Evolutionary conservation across 2,329 filamentous ascomycete genomes (phyloP), one percentile per base, ranked within the genome.

Genomic region (Calonectria pauciramosa): DNA sequence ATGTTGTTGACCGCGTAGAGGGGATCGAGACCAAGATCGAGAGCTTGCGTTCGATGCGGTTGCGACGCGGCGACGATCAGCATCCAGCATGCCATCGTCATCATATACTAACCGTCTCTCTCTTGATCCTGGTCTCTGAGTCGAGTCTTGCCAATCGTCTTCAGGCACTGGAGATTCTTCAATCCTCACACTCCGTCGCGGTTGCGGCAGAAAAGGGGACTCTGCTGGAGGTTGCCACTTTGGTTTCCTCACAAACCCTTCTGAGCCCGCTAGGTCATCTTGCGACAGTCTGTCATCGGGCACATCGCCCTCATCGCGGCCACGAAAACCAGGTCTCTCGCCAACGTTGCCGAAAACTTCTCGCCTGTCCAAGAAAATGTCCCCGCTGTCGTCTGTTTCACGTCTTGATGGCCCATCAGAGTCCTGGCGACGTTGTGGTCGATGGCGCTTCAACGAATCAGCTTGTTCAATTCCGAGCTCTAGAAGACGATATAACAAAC

Each of bases 351-450:
- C 44, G 5, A n/a, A 54, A 54, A 5, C 51, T 18, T 16, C 3
- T 28, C 13, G 11, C 18, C n/a, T 28, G 13, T 32, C 2, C 9
- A 30, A 1, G 1, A 56, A 44, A 20, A 59, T 14, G 14, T 68
- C 72, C 20, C 36, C 56, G 32, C 75, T 64, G 14, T 74, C 77
- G 54, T 68, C 41, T 3, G 78, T 79, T 34, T 70, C 52, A 28
- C 68, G 71, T 14, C 77, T 73, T 34, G 56, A 26, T 20, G 70
- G 41, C 16, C 38, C 52, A 36, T 68, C 68, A 28, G 70, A 63
- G 36, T 72, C 72, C 10, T 68, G 68, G 10, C 66, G 71, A 32
- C 44, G 36, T 52, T 66, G 66, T 30, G 71, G 76, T 54, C 49
- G 65, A 30, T 30, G 56, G 34, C 56, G 70, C 78, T 78, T 20